These are phyloP conservation scores for Diaporthe capsici DNA, from an alignment of 2,329 filamentous ascomycete species.

Conservation along the genomic window DNA sequence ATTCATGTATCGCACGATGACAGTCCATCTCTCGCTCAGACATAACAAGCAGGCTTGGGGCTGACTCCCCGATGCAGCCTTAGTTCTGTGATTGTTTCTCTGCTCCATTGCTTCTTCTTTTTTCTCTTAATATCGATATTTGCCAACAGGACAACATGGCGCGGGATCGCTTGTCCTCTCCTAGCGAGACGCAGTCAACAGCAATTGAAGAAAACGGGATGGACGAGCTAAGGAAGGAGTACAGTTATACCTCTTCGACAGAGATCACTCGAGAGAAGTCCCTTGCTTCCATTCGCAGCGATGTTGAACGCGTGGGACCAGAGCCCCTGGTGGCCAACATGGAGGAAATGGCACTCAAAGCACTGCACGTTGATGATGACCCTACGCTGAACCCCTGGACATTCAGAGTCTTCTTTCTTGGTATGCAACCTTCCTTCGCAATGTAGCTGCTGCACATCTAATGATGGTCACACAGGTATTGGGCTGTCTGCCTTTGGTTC, in stretches of 20 bases:
- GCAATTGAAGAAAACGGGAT: neutral
- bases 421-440: neutral
- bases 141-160: neutral
- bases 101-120: neutral
- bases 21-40: neutral
- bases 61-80: neutral
- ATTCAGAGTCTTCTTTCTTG: constrained; percentile 43
- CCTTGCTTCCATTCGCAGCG: neutral
- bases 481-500: constrained; percentile 54
- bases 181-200: neutral
- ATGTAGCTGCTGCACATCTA: neutral
- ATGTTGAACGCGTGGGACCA: constrained; percentile 19
- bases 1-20: neutral
- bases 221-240: neutral
- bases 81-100: too few relatives aligned
- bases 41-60: neutral
- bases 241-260: constrained; percentile 9
- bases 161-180: neutral
- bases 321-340: constrained; percentile 34
- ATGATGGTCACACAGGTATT: constrained; percentile 46
- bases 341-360: constrained; percentile 39
- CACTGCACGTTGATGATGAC: constrained; percentile 44
- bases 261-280: constrained; percentile 9
- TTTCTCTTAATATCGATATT: neutral
- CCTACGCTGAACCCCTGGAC: constrained; percentile 44